Evolutionary conservation across 2,329 filamentous ascomycete species (phyloP), one percentile per base, ranked within the genome.

Genomic region (Tolypocladium sp.): DNA sequence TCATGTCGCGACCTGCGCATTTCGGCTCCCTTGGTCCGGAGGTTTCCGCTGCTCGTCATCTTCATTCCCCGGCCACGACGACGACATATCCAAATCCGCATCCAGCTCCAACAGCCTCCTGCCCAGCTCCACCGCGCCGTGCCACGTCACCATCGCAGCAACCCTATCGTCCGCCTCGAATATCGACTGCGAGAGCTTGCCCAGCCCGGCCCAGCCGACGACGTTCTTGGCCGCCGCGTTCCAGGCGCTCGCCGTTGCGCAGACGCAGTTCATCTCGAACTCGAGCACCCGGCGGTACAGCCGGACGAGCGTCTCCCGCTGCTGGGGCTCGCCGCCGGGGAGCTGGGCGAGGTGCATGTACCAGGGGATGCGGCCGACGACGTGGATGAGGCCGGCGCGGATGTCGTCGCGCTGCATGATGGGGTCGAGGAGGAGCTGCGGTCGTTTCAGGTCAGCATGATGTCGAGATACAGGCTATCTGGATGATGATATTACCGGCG

Each of bases 261-360:
- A 75, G 12, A 75, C 69, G 63, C 70, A 71, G 57, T 74, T 74
- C 73, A 75, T 75, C 63, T 75, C 72, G 57, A 73, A 70, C 59
- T 75, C 73, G 33, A 75, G 66, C 5, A 74, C 65, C 17, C 63
- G 65, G 25, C 70, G 67, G 62, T 71, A 73, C 7, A 74, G 61
- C 5, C 62, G 62, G 1, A 69, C 27, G 12, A 74, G 58, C 35
- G 30, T 46, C 59, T 64, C 68, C 67, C 66, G 20, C 64, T 65
- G 57, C 59, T 58, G 37, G 63, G 55, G 30, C 65, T 51, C 46
- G 46, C 15, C 15, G 15, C 15, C 60, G 1, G 73, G 63, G 7
- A 70, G 60, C 41, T 66, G 64, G 3, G 69, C 62, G 20, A 73
- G 64, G 35, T 68, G 60, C 68, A 71, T 74, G 62, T 72, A 75